Evolutionary conservation across 768 basidiomycete species (phyloP).

Genomic region (Boletus reticulatus): DNA sequence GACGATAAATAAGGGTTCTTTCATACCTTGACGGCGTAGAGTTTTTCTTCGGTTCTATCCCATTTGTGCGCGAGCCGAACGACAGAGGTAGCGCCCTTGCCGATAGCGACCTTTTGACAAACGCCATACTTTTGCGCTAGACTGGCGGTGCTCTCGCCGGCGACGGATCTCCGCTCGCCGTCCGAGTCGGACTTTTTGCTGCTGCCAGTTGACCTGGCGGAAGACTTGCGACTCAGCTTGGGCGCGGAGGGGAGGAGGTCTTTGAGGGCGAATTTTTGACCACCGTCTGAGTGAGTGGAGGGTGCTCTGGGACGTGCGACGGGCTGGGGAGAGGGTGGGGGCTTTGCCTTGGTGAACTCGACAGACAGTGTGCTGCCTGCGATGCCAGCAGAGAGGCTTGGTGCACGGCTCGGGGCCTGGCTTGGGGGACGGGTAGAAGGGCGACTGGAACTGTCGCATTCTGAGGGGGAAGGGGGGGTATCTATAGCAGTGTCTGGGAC

Average conservation of each 20-base stretch:
- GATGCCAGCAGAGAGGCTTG: slow-evolving; percentile 36
- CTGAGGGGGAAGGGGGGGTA: slow-evolving; percentile 53
- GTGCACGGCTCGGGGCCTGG: slow-evolving; percentile 46
- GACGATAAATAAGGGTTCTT: not conserved
- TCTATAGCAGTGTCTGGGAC: slow-evolving; percentile 36
- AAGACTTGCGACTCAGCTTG: slow-evolving; percentile 70
- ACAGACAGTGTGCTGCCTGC: slow-evolving; percentile 31
- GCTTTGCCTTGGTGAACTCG: slow-evolving; percentile 27
- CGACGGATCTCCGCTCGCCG: slow-evolving; percentile 41
- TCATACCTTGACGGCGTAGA: slow-evolving; percentile 95
- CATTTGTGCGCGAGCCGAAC: slow-evolving; percentile 97
- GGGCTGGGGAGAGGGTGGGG: slow-evolving; percentile 17
- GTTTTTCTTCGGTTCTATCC: slow-evolving; percentile 94
- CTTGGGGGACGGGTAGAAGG: slow-evolving; percentile 64
- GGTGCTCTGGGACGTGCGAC: slow-evolving; percentile 34
- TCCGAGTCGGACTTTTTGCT: slow-evolving; percentile 71
- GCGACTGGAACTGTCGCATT: slow-evolving; percentile 58
- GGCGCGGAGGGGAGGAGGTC: slow-evolving; percentile 72
- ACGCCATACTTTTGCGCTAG: slow-evolving; percentile 92
- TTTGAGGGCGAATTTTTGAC: slow-evolving; percentile 81
- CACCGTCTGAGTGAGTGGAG: slow-evolving; percentile 54
- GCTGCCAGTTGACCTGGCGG: slow-evolving; percentile 65
- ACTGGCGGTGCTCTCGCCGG: slow-evolving; percentile 53
- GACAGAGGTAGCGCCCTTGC: slow-evolving; percentile 97
- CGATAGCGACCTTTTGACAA: slow-evolving; percentile 95